Conservation (phyloP, 2,329 filamentous ascomycete species). For the Cladosporium sphaerospermum region DNA sequence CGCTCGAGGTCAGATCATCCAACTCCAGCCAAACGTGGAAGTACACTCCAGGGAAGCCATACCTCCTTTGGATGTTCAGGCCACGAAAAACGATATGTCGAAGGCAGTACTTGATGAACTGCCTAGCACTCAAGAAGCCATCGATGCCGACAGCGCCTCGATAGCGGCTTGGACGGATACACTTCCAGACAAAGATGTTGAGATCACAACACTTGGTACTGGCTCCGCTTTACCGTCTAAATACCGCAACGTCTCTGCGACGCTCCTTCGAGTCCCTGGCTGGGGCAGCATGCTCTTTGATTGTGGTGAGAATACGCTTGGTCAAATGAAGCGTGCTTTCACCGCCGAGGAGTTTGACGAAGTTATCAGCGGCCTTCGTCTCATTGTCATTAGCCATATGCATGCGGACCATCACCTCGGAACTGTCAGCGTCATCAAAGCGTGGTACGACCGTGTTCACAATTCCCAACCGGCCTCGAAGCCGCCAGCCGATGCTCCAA, state of each 20-base stretch:
- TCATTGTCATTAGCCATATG: conserved; percentile 89
- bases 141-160: conserved; percentile 28
- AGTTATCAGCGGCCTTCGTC: conserved; percentile 71
- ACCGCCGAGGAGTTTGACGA: conserved; percentile 56
- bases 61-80: conserved; percentile 44
- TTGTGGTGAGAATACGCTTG: conserved; percentile 85
- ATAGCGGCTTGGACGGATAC: conserved; percentile 55
- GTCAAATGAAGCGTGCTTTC: conserved; percentile 74
- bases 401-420: conserved; percentile 97
- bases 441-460: conserved; percentile 63
- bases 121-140: conserved; percentile 33
- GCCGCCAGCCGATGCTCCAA: conserved; percentile 12
- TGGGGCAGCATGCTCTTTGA: conserved; percentile 87
- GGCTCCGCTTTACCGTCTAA: conserved; percentile 87
- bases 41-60: conserved; percentile 44
- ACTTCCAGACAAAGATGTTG: conserved; percentile 67
- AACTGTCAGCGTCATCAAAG: conserved; percentile 69
- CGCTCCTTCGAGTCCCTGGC: conserved; percentile 74
- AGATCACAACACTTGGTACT: conserved; percentile 83
- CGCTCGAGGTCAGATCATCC: conserved; percentile 28
- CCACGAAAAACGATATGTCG: conserved; percentile 38
- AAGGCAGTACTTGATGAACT: conserved; percentile 51
- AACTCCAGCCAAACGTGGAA: conserved; percentile 32
- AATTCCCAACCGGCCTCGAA: conserved; percentile 24
- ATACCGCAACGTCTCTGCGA: conserved; percentile 90